phyloP scores from a whole-genome alignment of 176 grass and related monocot species.

The Rhynchospora breviuscula region DNA sequence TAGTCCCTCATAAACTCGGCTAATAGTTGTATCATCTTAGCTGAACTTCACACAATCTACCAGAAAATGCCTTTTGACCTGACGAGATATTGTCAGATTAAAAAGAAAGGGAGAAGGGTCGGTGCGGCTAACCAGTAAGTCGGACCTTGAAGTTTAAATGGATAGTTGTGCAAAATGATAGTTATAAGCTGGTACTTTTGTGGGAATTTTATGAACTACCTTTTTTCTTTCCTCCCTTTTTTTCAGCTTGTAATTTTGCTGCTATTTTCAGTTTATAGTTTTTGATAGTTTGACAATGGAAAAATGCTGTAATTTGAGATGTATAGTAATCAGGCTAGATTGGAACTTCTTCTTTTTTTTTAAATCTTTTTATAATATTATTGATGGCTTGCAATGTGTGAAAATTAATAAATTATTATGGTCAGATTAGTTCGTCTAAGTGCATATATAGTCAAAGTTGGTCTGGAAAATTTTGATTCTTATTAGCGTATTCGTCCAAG shows the following conservation, averaged over 20 bases:
- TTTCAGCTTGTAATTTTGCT: conserved; percentile 6
- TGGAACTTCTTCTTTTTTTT: not conserved
- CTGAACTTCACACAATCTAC: not conserved
- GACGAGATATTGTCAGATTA: not conserved
- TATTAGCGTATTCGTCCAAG: too few relatives aligned
- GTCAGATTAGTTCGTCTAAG: not conserved
- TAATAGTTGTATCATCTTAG: not conserved
- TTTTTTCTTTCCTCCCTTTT: not conserved
- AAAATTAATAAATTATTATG: not conserved
- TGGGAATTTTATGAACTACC: not conserved
- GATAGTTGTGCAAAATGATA: not conserved
- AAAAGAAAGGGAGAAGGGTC: not conserved
- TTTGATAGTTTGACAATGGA: not conserved
- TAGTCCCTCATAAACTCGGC: conserved; percentile 23
- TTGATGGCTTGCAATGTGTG: not conserved
- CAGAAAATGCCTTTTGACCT: not conserved
- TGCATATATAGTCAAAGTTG: too few relatives aligned
- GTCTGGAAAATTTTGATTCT: too few relatives aligned
- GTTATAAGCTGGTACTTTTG: not conserved
- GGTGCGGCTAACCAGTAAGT: not conserved
- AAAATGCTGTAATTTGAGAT: conserved; percentile 14
- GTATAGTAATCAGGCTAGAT: conserved; percentile 1
- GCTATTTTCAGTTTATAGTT: not conserved
- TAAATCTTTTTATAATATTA: not conserved
- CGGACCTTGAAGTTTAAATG: not conserved